phyloP scores from a whole-genome alignment of 139 green algal species.

The Picochlorum sp. region DNA sequence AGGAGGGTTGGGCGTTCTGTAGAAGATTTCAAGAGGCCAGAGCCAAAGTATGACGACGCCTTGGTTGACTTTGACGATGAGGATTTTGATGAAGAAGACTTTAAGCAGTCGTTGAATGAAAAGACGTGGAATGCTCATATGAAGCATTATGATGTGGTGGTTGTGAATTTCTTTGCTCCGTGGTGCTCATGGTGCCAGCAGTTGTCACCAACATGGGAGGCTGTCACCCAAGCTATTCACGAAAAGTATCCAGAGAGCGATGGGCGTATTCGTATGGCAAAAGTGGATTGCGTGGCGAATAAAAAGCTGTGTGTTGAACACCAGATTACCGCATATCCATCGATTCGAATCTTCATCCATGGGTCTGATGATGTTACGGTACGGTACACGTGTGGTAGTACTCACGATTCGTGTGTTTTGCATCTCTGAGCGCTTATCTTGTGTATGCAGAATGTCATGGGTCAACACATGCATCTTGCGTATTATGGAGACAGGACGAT shows the following conservation, averaged over 20 bases:
- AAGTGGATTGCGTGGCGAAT: conserved; percentile 90
- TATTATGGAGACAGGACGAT: conserved; percentile 83
- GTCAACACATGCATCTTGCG: conserved; percentile 54
- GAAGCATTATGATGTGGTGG: conserved; percentile 56
- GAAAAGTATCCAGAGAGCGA: conserved; percentile 80
- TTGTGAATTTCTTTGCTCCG: conserved; percentile 92
- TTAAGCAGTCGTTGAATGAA: conserved; percentile 33
- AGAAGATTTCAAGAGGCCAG: conserved; percentile 34
- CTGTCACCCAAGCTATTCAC: conserved; percentile 73
- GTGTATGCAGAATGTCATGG: conserved; percentile 16
- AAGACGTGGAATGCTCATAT: conserved; percentile 37
- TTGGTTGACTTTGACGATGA: conserved; percentile 4
- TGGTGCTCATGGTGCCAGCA: conserved; percentile 97
- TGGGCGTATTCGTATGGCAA: conserved; percentile 79
- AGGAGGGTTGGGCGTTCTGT: conserved; percentile 32
- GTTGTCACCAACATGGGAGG: conserved; percentile 91
- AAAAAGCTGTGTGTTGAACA: conserved; percentile 74
- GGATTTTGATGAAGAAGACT: conserved; percentile 47
- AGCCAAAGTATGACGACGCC: conserved; percentile 66
- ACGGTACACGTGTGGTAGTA: neutral
- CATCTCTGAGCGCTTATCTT: neutral
- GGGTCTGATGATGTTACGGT: conserved; percentile 69
- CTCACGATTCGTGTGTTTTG: neutral
- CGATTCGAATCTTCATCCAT: conserved; percentile 86
- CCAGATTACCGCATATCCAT: conserved; percentile 90